Percentiles rank a stretch among this genome's conserved stretches.
phyloP scores from a whole-genome alignment of 495 filamentous ascomycete species.

The Glonium stellatum region DNA sequence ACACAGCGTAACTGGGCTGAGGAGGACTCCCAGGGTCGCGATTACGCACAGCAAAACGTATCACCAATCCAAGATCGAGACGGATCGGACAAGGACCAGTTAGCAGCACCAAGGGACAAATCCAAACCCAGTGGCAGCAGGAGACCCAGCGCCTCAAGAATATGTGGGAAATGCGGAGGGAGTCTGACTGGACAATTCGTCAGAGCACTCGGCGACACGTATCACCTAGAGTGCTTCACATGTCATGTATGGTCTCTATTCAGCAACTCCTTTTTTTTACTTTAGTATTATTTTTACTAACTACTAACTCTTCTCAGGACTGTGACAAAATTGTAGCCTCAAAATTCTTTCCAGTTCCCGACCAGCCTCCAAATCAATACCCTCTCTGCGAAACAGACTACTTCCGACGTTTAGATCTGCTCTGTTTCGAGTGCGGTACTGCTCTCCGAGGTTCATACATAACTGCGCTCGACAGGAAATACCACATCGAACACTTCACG shows the following conservation, averaged over 20 bases:
- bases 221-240: slow-evolving; percentile 95
- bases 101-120: not conserved
- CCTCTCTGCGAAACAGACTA: slow-evolving; percentile 98
- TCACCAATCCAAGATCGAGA: slow-evolving; percentile 1
- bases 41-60: not conserved
- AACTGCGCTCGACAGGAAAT: slow-evolving; percentile 93
- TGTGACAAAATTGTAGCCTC: slow-evolving; percentile 94
- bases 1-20: not conserved
- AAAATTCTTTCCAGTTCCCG: slow-evolving; percentile 96
- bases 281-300: no score
- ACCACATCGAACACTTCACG: slow-evolving; percentile 98
- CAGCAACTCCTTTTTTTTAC: not conserved
- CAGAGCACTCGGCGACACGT: slow-evolving; percentile 82
- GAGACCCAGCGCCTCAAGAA: slow-evolving; percentile 38
- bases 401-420: slow-evolving; percentile 81
- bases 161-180: slow-evolving; percentile 84
- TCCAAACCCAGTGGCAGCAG: slow-evolving; percentile 17
- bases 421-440: slow-evolving; percentile 87
- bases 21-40: not conserved
- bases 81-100: not conserved
- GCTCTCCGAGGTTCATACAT: slow-evolving; percentile 97
- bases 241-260: slow-evolving; percentile 59
- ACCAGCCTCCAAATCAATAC: slow-evolving; percentile 81
- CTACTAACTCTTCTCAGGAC: slow-evolving; percentile 51
- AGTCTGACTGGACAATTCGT: slow-evolving; percentile 92